These are phyloP conservation scores for Exserohilum turcica DNA, from an alignment of 2,329 filamentous ascomycete genomes.

Conservation along the genomic window DNA sequence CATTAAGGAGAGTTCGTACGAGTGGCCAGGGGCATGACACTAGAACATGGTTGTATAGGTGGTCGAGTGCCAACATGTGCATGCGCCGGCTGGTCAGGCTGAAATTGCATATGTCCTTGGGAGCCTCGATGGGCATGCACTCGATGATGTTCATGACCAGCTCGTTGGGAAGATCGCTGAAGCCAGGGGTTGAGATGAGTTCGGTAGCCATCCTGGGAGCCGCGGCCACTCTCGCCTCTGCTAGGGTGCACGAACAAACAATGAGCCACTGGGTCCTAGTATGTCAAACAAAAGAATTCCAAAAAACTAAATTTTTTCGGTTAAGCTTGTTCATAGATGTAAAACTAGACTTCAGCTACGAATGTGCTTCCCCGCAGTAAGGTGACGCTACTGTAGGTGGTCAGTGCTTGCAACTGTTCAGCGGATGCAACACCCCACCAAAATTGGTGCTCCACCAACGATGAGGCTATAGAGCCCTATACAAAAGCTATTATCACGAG, in stretches of 20 bases:
- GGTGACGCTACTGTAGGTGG: too few relatives aligned
- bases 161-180: slow-evolving; percentile 8
- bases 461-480: too few relatives aligned
- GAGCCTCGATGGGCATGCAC: slow-evolving; percentile 3
- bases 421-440: too few relatives aligned
- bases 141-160: slow-evolving; percentile 10
- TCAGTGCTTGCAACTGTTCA: too few relatives aligned
- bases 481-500: too few relatives aligned
- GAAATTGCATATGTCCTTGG: slow-evolving; percentile 3
- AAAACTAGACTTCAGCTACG: neutral
- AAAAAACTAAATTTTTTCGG: neutral
- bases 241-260: neutral
- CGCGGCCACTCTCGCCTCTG: neutral
- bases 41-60: slow-evolving; percentile 3
- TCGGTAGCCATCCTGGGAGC: slow-evolving; percentile 2
- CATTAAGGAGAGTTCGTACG: neutral
- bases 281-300: neutral
- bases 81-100: slow-evolving; percentile 9
- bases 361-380: neutral
- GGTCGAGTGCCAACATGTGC: slow-evolving; percentile 7
- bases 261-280: neutral
- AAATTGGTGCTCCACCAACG: too few relatives aligned
- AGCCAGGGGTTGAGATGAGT: neutral
- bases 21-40: slow-evolving; percentile 11
- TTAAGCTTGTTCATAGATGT: neutral